Evolutionary conservation across 2,329 filamentous ascomycete genomes (phyloP).

Genomic region (Fusarium sp.): DNA sequence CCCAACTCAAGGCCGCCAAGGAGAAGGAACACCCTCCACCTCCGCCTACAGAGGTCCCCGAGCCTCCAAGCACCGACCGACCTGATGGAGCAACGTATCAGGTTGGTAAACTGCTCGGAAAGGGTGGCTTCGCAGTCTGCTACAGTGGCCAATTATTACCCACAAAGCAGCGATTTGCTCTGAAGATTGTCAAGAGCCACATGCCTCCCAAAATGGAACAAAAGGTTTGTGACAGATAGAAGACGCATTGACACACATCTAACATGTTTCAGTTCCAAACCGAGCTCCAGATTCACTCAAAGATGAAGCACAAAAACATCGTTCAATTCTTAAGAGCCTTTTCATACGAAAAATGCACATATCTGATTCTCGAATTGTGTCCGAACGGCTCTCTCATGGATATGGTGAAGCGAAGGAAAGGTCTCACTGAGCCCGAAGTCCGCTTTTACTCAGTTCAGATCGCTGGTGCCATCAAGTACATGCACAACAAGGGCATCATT

Average conservation of each 20-base stretch:
- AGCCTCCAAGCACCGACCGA: slow-evolving; percentile 75
- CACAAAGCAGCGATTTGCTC: slow-evolving; percentile 74
- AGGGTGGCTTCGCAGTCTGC: slow-evolving; percentile 85
- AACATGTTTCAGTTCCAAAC: slow-evolving; percentile 68
- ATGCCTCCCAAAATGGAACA: slow-evolving; percentile 87
- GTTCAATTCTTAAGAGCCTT: slow-evolving; percentile 96
- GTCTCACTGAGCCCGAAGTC: slow-evolving; percentile 92
- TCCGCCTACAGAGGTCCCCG: slow-evolving; percentile 68
- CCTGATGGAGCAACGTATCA: slow-evolving; percentile 77
- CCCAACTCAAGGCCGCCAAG: slow-evolving; percentile 65
- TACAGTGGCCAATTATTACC: slow-evolving; percentile 76
- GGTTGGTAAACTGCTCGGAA: slow-evolving; percentile 78
- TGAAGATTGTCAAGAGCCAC: slow-evolving; percentile 86
- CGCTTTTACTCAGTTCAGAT: slow-evolving; percentile 94
- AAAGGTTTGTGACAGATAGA: slow-evolving; percentile 67
- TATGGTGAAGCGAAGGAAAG: slow-evolving; percentile 93
- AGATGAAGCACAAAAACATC: slow-evolving; percentile 95
- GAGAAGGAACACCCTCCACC: slow-evolving; percentile 75
- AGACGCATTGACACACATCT: slow-evolving; percentile 1
- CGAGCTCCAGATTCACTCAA: slow-evolving; percentile 97
- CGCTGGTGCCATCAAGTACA: slow-evolving; percentile 96
- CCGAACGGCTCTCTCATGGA: slow-evolving; percentile 97
- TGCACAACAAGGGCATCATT: slow-evolving; percentile 95
- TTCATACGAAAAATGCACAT: slow-evolving; percentile 87
- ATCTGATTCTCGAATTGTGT: slow-evolving; percentile 93